Evolutionary conservation across 306 rosid species (phyloP), one percentile per base, ranked within the genome.

Genomic region (Quercus rubra): DNA sequence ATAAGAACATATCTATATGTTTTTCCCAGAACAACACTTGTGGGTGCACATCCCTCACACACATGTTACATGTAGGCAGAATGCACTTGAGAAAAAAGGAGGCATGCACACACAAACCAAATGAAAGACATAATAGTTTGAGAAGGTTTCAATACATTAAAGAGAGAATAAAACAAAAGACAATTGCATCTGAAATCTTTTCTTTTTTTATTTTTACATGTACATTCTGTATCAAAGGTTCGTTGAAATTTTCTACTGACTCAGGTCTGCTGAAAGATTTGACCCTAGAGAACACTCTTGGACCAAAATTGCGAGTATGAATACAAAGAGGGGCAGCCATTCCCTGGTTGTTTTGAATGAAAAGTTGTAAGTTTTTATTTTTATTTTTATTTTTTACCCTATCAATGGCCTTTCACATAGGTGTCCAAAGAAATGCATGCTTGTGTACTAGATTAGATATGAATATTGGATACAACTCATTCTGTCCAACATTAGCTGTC

Each of bases 271-370:
- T 21, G 97, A 94, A 83, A 90, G 89, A 84, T 94, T 94, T 77
- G 98, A 94, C 81, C 91, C 92, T 46, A 87, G 97, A 81, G 97
- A 92, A 74, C 96, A 90, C 81, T 83, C 90, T 66, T 92, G 98
- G 98, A 84, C 78, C 25, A 89, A 75, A 86, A 82, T 82, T 57
- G 76, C 89, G 7, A 54, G 49, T 80, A 89, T 92, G 97, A 83
- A 83, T 20, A 70, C 68, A 25, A 77, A 66, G 43, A 81, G 89
- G 77, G 85, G 88, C 31, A 83, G 86, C 20, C 89, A 89, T 73
- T 85, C 92, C 33, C 77, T 86, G 82, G 94, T 86, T 69, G 90
- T 74, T 67, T 87, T 87, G 49, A 90, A 93, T 51, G 90, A 87
- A 59, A 87, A 91, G 41, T 61, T 91, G 97, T 86, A 76, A 84